These are phyloP conservation scores for Cichorium intybus DNA, from an alignment of 140 eudicot genomes.

Conservation along the genomic window DNA sequence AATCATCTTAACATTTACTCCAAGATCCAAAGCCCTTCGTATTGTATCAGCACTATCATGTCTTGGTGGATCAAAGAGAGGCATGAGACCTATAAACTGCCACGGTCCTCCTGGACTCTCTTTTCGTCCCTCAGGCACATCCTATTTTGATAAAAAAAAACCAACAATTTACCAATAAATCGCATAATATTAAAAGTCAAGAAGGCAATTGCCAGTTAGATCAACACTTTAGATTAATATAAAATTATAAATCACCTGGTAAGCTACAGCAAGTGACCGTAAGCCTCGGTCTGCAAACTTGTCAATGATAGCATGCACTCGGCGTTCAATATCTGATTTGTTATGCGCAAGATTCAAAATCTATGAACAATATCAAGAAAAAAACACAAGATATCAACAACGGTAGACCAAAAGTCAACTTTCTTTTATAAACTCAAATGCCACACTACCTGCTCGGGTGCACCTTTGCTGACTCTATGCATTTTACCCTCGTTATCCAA, in stretches of 20 bases:
- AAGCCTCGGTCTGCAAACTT: constrained; percentile 98
- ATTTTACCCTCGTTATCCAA: constrained; percentile 77
- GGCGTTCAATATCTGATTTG: constrained; percentile 93
- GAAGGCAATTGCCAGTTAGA: not conserved
- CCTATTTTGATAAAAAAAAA: constrained; percentile 42
- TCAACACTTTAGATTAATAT: not conserved
- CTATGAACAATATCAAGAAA: constrained; percentile 42
- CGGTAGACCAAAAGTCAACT: not conserved
- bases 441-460: constrained; percentile 99
- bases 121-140: constrained; percentile 94
- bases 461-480: constrained; percentile 99
- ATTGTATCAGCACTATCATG: constrained; percentile 99
- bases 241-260: constrained; percentile 54
- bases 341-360: constrained; percentile 90
- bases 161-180: too few relatives aligned
- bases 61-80: constrained; percentile 97
- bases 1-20: constrained; percentile 97
- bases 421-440: too few relatives aligned
- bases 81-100: constrained; percentile 98
- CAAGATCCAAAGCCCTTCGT: constrained; percentile 96
- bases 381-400: constrained; percentile 1
- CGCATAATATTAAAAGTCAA: too few relatives aligned
- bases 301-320: constrained; percentile 93
- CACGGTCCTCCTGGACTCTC: constrained; percentile 99
- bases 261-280: constrained; percentile 95